Evolutionary conservation across 495 filamentous ascomycete species (phyloP).

Genomic region (Tetracladium marchalianum): DNA sequence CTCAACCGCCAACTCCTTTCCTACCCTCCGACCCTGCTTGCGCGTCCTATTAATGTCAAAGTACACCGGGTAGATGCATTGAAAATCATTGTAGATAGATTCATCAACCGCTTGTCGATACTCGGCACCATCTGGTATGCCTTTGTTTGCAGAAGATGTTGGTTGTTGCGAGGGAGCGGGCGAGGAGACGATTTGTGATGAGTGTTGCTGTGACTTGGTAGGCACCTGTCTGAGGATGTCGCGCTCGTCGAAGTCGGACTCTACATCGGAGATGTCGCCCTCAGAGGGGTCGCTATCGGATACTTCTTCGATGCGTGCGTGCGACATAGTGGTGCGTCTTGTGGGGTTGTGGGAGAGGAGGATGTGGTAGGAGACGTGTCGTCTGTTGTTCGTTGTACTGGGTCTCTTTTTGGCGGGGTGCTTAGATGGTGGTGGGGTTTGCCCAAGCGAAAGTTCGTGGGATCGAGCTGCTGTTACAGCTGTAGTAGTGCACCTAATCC

Average conservation of each 20-base stretch:
- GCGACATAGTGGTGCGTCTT: slow-evolving; percentile 51
- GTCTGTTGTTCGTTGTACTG: background rate
- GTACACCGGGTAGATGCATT: slow-evolving; percentile 92
- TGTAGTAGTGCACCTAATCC: no score
- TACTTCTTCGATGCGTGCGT: slow-evolving; percentile 84
- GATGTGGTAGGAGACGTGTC: background rate
- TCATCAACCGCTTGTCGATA: slow-evolving; percentile 35
- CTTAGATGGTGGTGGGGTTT: background rate
- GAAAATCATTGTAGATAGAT: slow-evolving; percentile 60
- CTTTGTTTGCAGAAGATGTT: slow-evolving; percentile 9
- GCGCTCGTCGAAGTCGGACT: slow-evolving; percentile 45
- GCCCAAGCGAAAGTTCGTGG: no score
- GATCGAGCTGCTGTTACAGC: no score
- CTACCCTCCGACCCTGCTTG: slow-evolving; percentile 69
- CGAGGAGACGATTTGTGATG: slow-evolving; percentile 17
- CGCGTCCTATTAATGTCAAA: slow-evolving; percentile 73
- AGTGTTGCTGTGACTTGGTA: slow-evolving; percentile 18
- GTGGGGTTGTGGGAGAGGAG: background rate
- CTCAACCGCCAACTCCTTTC: slow-evolving; percentile 55
- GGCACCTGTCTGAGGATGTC: slow-evolving; percentile 24
- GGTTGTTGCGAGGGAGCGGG: slow-evolving; percentile 26
- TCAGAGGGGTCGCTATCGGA: slow-evolving; percentile 73
- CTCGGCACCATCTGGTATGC: slow-evolving; percentile 15
- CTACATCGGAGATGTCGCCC: slow-evolving; percentile 49
- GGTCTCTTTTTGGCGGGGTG: slow-evolving; percentile 9